phyloP scores from a whole-genome alignment of 768 basidiomycete genomes.

The Xanthoconium stramineum region DNA sequence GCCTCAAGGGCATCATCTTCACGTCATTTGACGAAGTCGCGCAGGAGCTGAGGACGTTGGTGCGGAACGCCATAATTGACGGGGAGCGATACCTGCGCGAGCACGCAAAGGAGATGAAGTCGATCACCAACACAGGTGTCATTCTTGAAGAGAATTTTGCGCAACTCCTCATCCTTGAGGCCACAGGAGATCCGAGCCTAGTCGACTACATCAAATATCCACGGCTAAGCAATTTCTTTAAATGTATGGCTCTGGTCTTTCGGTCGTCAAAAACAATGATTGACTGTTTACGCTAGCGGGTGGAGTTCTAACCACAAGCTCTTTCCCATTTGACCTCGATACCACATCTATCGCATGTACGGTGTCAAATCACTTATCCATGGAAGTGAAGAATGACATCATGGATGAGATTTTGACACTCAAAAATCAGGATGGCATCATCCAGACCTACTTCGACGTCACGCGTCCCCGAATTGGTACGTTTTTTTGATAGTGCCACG shows the following conservation, averaged over 20 bases:
- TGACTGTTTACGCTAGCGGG: slow-evolving; percentile 7
- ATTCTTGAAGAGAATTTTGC: slow-evolving; percentile 19
- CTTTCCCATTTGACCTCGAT: slow-evolving; percentile 18
- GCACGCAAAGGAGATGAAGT: slow-evolving; percentile 17
- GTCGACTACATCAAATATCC: slow-evolving; percentile 19
- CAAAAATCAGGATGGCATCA: slow-evolving; percentile 19
- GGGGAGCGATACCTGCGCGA: slow-evolving; percentile 12
- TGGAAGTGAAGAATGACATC: slow-evolving; percentile 18
- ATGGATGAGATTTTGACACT: slow-evolving; percentile 20
- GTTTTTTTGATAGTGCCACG: not conserved
- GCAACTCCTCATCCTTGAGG: slow-evolving; percentile 23
- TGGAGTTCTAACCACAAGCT: slow-evolving; percentile 6
- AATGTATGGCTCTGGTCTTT: slow-evolving; percentile 5
- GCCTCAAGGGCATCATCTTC: slow-evolving; percentile 20
- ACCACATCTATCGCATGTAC: slow-evolving; percentile 21
- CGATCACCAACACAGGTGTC: slow-evolving; percentile 10
- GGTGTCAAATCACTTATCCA: slow-evolving; percentile 11
- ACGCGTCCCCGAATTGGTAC: slow-evolving; percentile 21
- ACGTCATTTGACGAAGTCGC: slow-evolving; percentile 15
- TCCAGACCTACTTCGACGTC: slow-evolving; percentile 20
- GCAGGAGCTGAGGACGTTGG: slow-evolving; percentile 10
- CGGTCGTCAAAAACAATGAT: not conserved
- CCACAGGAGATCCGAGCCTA: slow-evolving; percentile 14
- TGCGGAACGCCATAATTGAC: slow-evolving; percentile 16
- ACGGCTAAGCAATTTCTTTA: slow-evolving; percentile 20